Evolutionary conservation across 2,329 filamentous ascomycete species (phyloP), one percentile per base, ranked within the genome.

Genomic region (Calycina herbarum): DNA sequence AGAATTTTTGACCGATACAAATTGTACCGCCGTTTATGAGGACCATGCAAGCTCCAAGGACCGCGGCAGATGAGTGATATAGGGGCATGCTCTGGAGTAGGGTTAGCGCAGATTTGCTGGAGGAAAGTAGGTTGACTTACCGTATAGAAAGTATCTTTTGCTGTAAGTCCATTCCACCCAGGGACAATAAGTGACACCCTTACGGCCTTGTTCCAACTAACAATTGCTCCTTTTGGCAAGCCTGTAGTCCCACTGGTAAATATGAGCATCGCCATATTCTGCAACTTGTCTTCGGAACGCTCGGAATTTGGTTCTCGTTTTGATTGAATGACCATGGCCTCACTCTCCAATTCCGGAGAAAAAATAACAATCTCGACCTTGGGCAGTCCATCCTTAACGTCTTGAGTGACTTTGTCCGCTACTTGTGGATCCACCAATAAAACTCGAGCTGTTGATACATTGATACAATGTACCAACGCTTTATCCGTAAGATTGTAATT

Each of bases 161-260:
- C 78, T 13, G 80, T 82, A n/a, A 91, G 79, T 5, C 80, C 78
- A 38, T 92, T 78, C 77, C 88, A 89, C 3, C 79, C 75, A 0
- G 78, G 76, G 1, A 85, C 80, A 65, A 90, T 86, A 11, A 76
- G 77, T 27, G 81, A 81, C 1, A 82, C 86, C 1, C 83, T 74
- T 62, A 82, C 82, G 63, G 84, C 78, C 75, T 93, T 93, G 27
- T 79, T 80, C 89, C 89, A 93, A n/a, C 87, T 86, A 1, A 93
- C 85, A 59, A 93, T 87, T 11, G 90, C 91, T 0, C 90, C 86
- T 74, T 96, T 96, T 10, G 93, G 92, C 68, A 96, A 79, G 0
- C 93, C 93, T 0, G 93, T 96, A 0, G 93, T 96, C 20, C 93
- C 93, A 35, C 89, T 93, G 0, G 93, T 96, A 76, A 91, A 96